Evolutionary conservation across 805 yeast species (phyloP), one percentile per base, ranked within the genome.

Genomic region (Lachancea quebecensis): DNA sequence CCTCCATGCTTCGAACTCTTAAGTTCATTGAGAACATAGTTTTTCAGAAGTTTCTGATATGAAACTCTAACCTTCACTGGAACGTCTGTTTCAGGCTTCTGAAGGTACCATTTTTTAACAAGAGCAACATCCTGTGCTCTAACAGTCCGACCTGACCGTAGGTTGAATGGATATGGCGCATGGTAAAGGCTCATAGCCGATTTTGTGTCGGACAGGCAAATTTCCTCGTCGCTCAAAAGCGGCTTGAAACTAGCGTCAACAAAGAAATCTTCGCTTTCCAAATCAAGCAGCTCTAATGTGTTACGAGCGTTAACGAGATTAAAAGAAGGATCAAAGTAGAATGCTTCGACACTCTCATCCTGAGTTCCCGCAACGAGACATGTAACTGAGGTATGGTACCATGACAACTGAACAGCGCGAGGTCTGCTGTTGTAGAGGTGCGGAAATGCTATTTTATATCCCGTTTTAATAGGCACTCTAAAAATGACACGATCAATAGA

Each of bases 121-220:
- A 93, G 64, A 0, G 96, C 80, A 12, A 90, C 95, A 65, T 93
- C 98, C 59, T 93, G 85, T 1, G 98, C 91, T 51, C 97, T 73
- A 0, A 78, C 79, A 57, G 74, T 87, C 17, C 62, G 67, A 0
- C 95, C 96, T 30, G 81, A 75, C 27, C 87, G 77, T 34, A 77
- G 73, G 55, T 88, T 82, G 64, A 85, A 93, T 0, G 99, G 99
- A 53, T 71, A 79, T 2, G 95, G 89, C 0, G 97, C 87, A 73
- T 82, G 74, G 71, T 80, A 79, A n/a, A 90, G 66, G 29, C 77
- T 72, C 2, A 91, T 55, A 0, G 95, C 90, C 41, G 68, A 70
- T n/a, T 65, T 61, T 1, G 74, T 67, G 21, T 74, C 75, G 4
- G 72, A 72, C 1, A 78, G 72, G 10, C 65, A 72, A 2, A 80